phyloP scores from a whole-genome alignment of 1,139 yeast genomes.

The Debaryomyces nepalensis region DNA sequence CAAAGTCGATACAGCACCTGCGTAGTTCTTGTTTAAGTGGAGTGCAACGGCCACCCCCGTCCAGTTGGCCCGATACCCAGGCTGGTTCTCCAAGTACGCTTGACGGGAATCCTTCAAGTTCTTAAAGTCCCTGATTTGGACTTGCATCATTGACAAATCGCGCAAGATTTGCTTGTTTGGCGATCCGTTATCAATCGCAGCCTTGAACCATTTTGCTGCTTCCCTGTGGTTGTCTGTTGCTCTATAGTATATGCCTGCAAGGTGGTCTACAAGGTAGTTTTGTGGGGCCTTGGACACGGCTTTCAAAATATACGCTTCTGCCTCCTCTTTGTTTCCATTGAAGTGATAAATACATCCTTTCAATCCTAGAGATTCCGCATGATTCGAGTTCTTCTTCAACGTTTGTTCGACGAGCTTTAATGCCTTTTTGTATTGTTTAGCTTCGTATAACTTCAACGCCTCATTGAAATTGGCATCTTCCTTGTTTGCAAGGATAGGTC shows the following conservation, averaged over 20 bases:
- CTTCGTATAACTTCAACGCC: constrained; percentile 82
- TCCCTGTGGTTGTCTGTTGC: constrained; percentile 70
- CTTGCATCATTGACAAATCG: constrained; percentile 79
- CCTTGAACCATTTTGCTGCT: constrained; percentile 79
- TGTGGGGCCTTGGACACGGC: constrained; percentile 61
- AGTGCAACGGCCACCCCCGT: constrained; percentile 87
- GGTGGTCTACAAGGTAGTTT: constrained; percentile 80
- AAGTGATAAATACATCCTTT: constrained; percentile 72
- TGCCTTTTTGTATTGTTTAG: constrained; percentile 85
- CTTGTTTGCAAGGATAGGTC: constrained; percentile 50
- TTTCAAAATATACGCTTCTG: constrained; percentile 60
- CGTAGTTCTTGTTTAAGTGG: constrained; percentile 69
- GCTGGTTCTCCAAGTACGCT: constrained; percentile 69
- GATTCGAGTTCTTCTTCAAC: constrained; percentile 74
- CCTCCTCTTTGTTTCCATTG: constrained; percentile 63
- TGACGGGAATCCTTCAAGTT: constrained; percentile 67
- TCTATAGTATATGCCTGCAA: constrained; percentile 84
- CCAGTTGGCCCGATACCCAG: constrained; percentile 93
- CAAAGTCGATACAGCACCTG: constrained; percentile 72
- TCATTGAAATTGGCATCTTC: constrained; percentile 76
- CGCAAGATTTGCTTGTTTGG: constrained; percentile 78
- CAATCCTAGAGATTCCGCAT: constrained; percentile 82
- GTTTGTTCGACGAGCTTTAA: constrained; percentile 75
- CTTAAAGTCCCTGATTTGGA: constrained; percentile 77
- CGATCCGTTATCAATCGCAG: constrained; percentile 81